phyloP scores from a whole-genome alignment of 768 basidiomycete genomes.

The Floccularia luteovirens region DNA sequence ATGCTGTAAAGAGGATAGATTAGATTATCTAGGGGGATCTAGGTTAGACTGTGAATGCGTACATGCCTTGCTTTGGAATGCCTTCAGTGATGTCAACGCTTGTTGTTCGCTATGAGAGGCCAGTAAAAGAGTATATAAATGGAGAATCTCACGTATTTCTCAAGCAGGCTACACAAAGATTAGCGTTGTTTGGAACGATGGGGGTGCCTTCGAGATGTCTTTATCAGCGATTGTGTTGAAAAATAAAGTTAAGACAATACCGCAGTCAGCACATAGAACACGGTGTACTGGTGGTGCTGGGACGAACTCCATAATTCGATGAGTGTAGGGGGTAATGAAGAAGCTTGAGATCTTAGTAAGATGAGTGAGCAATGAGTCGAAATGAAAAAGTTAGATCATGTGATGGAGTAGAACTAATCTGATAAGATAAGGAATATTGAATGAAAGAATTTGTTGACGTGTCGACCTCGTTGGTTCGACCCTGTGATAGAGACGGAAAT shows the following conservation, averaged over 20 bases:
- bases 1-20: constrained; percentile 44
- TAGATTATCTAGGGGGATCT: neutral
- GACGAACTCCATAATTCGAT: constrained; percentile 63
- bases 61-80: constrained; percentile 86
- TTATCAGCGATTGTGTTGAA: constrained; percentile 3
- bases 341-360: neutral
- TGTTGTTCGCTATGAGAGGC: neutral
- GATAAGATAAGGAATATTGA: too few species aligned
- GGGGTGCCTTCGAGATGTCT: constrained; percentile 50
- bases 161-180: constrained; percentile 84
- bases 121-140: neutral
- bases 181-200: constrained; percentile 88
- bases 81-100: constrained; percentile 97
- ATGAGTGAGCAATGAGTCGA: neutral
- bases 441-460: too few species aligned
- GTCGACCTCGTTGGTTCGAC: too few species aligned
- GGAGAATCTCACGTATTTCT: constrained; percentile 65
- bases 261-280: constrained; percentile 87
- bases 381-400: too few species aligned
- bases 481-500: too few species aligned
- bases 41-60: neutral
- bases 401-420: too few species aligned
- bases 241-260: constrained; percentile 26
- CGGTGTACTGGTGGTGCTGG: constrained; percentile 71
- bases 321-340: neutral